These are phyloP conservation scores for Trichoderma koningiopsis DNA, from an alignment of 2,329 filamentous ascomycete species.

Conservation along the genomic window DNA sequence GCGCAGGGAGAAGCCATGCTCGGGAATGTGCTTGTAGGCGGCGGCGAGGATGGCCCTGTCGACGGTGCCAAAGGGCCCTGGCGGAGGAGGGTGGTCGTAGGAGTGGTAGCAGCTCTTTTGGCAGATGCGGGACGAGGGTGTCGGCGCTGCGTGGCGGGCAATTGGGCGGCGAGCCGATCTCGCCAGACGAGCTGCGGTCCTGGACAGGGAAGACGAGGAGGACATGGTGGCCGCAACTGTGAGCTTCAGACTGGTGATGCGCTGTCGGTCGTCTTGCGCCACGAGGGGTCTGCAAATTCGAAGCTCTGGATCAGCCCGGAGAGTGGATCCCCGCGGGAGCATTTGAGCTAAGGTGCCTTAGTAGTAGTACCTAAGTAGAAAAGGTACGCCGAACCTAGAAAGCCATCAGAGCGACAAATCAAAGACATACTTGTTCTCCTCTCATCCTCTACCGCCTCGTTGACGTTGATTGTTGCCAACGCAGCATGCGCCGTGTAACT, in stretches of 20 bases:
- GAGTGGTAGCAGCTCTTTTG: constrained; percentile 64
- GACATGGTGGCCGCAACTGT: not conserved
- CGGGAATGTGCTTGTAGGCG: constrained; percentile 76
- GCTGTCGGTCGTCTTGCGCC: not conserved
- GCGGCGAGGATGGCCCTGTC: constrained; percentile 79
- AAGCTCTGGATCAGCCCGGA: not conserved
- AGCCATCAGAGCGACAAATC: not conserved
- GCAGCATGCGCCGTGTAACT: not conserved
- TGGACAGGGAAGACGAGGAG: constrained; percentile 7
- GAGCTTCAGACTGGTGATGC: not conserved
- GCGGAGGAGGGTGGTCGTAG: constrained; percentile 62
- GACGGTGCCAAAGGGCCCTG: constrained; percentile 63
- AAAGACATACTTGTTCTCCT: not conserved
- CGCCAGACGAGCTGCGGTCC: constrained; percentile 4
- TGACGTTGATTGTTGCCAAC: not conserved
- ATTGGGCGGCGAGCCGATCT: constrained; percentile 6
- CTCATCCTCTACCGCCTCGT: not conserved
- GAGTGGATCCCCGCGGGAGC: not conserved
- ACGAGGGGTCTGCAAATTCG: constrained; percentile 17
- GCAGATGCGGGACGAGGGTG: not conserved
- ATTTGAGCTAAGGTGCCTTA: not conserved
- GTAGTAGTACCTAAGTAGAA: too few species aligned
- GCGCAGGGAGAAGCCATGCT: constrained; percentile 76
- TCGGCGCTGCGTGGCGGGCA: not conserved
- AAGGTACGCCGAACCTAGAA: not conserved